Conservation (phyloP, 345 rosid genomes). For the Lagerstroemia speciosa region DNA sequence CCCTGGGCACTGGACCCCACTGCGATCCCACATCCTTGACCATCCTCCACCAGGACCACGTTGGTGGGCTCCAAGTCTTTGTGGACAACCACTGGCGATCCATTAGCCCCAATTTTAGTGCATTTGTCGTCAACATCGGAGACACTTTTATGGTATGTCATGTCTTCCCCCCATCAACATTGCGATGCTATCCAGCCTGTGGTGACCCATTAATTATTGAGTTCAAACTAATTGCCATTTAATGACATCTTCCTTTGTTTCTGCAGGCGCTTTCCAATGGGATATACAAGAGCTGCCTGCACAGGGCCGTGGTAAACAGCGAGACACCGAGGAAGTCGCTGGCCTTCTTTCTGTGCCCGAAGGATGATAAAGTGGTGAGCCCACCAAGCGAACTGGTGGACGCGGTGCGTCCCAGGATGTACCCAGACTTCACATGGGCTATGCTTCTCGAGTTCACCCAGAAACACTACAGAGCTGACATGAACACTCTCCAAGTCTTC, state of each 20-base stretch:
- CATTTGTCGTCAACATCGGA: slow-evolving; percentile 91
- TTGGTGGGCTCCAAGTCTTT: slow-evolving; percentile 91
- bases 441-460: slow-evolving; percentile 43
- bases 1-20: slow-evolving; percentile 98
- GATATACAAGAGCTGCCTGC: slow-evolving; percentile 82
- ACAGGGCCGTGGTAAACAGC: slow-evolving; percentile 89
- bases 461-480: slow-evolving; percentile 49
- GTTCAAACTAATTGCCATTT: too few species aligned
- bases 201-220: too few species aligned
- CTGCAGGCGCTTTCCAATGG: slow-evolving; percentile 82
- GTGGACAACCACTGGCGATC: slow-evolving; percentile 79
- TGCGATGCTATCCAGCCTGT: too few species aligned
- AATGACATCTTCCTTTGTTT: neutral
- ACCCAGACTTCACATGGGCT: slow-evolving; percentile 62
- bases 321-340: slow-evolving; percentile 75
- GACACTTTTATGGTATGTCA: slow-evolving; percentile 95
- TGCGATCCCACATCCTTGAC: slow-evolving; percentile 98
- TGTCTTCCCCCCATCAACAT: too few species aligned
- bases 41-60: slow-evolving; percentile 92
- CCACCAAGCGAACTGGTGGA: slow-evolving; percentile 72
- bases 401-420: slow-evolving; percentile 39
- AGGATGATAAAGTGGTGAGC: slow-evolving; percentile 58
- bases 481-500: slow-evolving; percentile 40
- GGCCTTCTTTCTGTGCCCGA: slow-evolving; percentile 90
- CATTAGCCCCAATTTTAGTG: slow-evolving; percentile 56